These are phyloP conservation scores for Warburgia ugandensis DNA, from an alignment of 164 flowering plant genomes.

Conservation along the genomic window DNA sequence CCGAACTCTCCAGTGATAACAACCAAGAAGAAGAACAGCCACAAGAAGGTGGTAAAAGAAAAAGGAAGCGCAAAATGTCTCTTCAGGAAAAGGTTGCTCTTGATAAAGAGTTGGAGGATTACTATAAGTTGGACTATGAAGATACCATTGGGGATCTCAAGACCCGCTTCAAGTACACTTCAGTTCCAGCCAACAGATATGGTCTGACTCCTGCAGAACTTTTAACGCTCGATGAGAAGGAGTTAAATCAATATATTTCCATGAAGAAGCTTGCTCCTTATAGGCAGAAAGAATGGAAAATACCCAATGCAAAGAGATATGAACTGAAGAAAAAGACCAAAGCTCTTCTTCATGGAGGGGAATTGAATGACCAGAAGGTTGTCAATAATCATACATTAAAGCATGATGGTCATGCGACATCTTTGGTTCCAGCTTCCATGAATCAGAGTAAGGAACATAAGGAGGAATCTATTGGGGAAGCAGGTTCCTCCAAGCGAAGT, in stretches of 20 bases:
- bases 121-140: slow-evolving; percentile 81
- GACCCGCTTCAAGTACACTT: slow-evolving; percentile 74
- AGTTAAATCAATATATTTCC: slow-evolving; percentile 80
- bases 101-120: slow-evolving; percentile 46
- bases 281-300: slow-evolving; percentile 65
- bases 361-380: slow-evolving; percentile 8
- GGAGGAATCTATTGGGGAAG: slow-evolving; percentile 29
- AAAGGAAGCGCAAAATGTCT: slow-evolving; percentile 45
- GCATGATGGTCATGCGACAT: slow-evolving; percentile 7
- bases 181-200: slow-evolving; percentile 48
- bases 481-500: slow-evolving; percentile 27
- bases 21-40: slow-evolving; percentile 19
- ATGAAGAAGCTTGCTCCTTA: slow-evolving; percentile 84
- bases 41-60: slow-evolving; percentile 35
- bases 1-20: slow-evolving; percentile 9
- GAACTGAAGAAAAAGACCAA: slow-evolving; percentile 37
- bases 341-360: slow-evolving; percentile 20
- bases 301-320: slow-evolving; percentile 38
- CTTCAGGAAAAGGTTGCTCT: slow-evolving; percentile 33
- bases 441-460: slow-evolving; percentile 19
- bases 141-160: slow-evolving; percentile 80
- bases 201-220: slow-evolving; percentile 58
- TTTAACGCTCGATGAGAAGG: slow-evolving; percentile 57
- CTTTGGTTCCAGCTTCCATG: slow-evolving; percentile 4
- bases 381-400: slow-evolving; percentile 23